phyloP scores from a whole-genome alignment of 352 stramenopile species.

The Phytophthora kernoviae region DNA sequence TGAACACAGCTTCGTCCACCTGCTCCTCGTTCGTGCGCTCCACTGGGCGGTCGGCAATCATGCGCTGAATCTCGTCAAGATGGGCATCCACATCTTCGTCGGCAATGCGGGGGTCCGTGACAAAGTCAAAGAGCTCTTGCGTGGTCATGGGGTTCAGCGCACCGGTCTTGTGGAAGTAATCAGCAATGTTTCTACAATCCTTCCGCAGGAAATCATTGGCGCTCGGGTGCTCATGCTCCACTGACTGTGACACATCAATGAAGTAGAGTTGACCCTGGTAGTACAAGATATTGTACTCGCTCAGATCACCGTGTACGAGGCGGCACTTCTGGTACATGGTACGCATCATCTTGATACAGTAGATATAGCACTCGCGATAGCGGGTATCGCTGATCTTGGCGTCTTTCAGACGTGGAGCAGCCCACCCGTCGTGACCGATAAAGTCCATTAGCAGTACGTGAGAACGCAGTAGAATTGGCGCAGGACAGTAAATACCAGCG shows the following conservation, averaged over 20 bases:
- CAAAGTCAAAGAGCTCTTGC: slow-evolving; percentile 97
- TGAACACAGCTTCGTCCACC: slow-evolving; percentile 94
- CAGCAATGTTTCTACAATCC: slow-evolving; percentile 97
- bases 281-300: slow-evolving; percentile 99
- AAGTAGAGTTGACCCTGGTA: slow-evolving; percentile 96
- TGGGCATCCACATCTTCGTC: slow-evolving; percentile 85
- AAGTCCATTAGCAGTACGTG: slow-evolving; percentile 99
- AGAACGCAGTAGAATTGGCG: slow-evolving; percentile 94
- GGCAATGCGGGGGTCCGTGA: slow-evolving; percentile 78
- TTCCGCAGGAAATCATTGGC: slow-evolving; percentile 98
- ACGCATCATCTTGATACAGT: slow-evolving; percentile 96
- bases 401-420: slow-evolving; percentile 95
- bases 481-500: slow-evolving; percentile 91
- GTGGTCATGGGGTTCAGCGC: slow-evolving; percentile 93
- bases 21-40: slow-evolving; percentile 79
- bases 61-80: slow-evolving; percentile 90
- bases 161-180: slow-evolving; percentile 95
- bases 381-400: slow-evolving; percentile 90
- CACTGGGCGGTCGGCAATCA: slow-evolving; percentile 76
- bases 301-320: slow-evolving; percentile 98
- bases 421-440: slow-evolving; percentile 95
- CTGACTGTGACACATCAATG: slow-evolving; percentile 99
- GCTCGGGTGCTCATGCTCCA: slow-evolving; percentile 98
- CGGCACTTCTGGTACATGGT: slow-evolving; percentile 96
- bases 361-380: slow-evolving; percentile 94